Percentiles rank a stretch among this genome's conserved stretches.
Conservation (phyloP, 2,329 filamentous ascomycete species). For the Diaporthe citrichinensis region DNA sequence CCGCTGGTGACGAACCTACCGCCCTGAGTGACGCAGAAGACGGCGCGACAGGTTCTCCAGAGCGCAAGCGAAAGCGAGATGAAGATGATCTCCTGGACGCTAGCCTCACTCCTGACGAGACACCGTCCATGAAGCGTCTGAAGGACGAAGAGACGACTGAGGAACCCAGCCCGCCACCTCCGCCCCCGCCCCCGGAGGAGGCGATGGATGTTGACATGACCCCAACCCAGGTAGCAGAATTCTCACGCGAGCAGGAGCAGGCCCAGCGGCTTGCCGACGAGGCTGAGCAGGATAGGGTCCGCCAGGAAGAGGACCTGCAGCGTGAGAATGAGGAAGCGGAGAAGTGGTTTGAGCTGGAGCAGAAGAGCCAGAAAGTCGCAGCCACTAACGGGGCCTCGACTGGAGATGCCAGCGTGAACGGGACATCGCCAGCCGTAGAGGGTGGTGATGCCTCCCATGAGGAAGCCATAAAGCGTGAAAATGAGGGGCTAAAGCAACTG, state of each 20-base stretch:
- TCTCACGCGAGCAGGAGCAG: slow-evolving; percentile 68
- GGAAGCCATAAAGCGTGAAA: slow-evolving; percentile 23
- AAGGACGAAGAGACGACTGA: slow-evolving; percentile 62
- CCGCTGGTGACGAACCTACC: slow-evolving; percentile 53
- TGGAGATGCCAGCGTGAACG: slow-evolving; percentile 8
- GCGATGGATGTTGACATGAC: slow-evolving; percentile 59
- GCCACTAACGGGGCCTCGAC: slow-evolving; percentile 13
- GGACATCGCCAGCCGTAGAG: slow-evolving; percentile 9
- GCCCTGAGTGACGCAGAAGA: slow-evolving; percentile 61
- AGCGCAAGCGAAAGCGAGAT: slow-evolving; percentile 76
- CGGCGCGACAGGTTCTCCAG: slow-evolving; percentile 61
- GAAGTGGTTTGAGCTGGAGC: slow-evolving; percentile 52
- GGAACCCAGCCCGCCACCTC: slow-evolving; percentile 52
- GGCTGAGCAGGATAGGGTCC: slow-evolving; percentile 51
- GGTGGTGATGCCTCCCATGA: slow-evolving; percentile 14
- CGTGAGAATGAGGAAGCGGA: slow-evolving; percentile 56
- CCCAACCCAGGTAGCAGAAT: slow-evolving; percentile 64
- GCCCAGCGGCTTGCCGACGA: slow-evolving; percentile 67
- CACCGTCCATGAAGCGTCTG: slow-evolving; percentile 67
- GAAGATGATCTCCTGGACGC: slow-evolving; percentile 57
- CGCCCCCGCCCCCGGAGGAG: slow-evolving; percentile 61
- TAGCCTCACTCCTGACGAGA: slow-evolving; percentile 66
- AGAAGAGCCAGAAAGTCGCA: slow-evolving; percentile 47
- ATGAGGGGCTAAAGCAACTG: slow-evolving; percentile 32
- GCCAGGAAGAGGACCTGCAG: slow-evolving; percentile 54